Evolutionary conservation across 139 green algal genomes (phyloP).

Genomic region (Haematococcus sp.): DNA sequence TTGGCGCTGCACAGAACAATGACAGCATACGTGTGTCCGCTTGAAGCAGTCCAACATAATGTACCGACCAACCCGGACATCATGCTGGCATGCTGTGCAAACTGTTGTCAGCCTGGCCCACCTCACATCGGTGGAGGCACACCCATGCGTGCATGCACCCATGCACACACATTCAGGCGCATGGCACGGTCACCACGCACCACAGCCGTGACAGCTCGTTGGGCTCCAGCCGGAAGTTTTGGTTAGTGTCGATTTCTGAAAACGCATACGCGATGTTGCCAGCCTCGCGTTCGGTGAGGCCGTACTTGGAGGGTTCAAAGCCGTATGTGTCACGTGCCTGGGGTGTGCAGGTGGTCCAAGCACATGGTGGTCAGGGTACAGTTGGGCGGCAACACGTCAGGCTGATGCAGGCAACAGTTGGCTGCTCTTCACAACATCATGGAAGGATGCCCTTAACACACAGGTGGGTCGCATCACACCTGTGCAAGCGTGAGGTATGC

Average conservation of each 20-base stretch:
- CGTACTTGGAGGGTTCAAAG: constrained; percentile 58
- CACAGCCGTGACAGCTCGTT: constrained; percentile 57
- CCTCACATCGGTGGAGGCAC: neutral
- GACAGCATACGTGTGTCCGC: neutral
- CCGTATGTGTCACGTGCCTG: constrained; percentile 59
- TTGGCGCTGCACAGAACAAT: constrained; percentile 30
- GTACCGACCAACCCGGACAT: neutral
- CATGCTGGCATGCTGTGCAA: neutral
- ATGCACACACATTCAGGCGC: neutral
- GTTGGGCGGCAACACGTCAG: too few relatives aligned
- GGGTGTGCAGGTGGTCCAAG: too few relatives aligned
- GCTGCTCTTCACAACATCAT: too few relatives aligned
- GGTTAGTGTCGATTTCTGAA: constrained; percentile 62
- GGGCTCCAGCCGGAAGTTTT: constrained; percentile 59
- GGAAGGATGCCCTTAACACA: too few relatives aligned
- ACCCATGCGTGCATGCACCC: neutral
- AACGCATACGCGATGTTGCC: constrained; percentile 71
- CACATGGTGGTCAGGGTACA: too few relatives aligned
- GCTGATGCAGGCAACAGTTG: too few relatives aligned
- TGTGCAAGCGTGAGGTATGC: constrained; percentile 71
- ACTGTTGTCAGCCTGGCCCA: neutral
- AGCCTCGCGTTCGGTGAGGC: constrained; percentile 62
- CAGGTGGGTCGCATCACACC: neutral
- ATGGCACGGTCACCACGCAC: constrained; percentile 14
- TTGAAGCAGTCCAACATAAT: neutral